Evolutionary conservation across 139 green algal genomes (phyloP).

Genomic region (Chlamydomonas sphaeroides): DNA sequence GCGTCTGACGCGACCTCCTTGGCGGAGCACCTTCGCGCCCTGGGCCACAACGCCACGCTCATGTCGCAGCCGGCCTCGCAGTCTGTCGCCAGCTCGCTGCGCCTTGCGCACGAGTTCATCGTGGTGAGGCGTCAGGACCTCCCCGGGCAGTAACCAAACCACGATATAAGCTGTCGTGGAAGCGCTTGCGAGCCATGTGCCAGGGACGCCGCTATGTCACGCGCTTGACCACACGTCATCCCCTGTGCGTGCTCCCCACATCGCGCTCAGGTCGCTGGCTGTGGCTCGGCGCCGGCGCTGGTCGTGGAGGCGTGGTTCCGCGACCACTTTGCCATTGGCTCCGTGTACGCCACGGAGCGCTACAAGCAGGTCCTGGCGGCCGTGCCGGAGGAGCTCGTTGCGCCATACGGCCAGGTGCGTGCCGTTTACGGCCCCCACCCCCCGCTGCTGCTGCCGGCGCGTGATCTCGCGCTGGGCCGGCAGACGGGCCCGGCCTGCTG

Average conservation of each 20-base stretch:
- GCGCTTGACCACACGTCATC: too few species aligned
- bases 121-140: too few species aligned
- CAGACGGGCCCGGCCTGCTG: too few species aligned
- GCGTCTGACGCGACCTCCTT: neutral
- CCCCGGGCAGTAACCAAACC: too few species aligned
- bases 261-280: too few species aligned
- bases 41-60: neutral
- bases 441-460: too few species aligned
- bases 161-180: too few species aligned
- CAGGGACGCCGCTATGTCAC: too few species aligned
- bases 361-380: constrained; percentile 13
- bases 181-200: too few species aligned
- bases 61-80: constrained; percentile 3
- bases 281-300: neutral
- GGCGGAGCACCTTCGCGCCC: neutral
- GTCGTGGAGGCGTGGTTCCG: constrained; percentile 21
- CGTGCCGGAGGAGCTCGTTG: constrained; percentile 22
- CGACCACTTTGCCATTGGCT: constrained; percentile 30
- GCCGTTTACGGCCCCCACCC: too few species aligned
- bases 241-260: too few species aligned
- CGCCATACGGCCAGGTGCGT: constrained; percentile 21
- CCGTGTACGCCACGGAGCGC: constrained; percentile 22
- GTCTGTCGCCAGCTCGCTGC: neutral
- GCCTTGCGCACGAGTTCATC: constrained; percentile 25
- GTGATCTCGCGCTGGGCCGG: too few species aligned